Conservation (phyloP, 2,329 filamentous ascomycete genomes). For the Fusarium zealandicum region DNA sequence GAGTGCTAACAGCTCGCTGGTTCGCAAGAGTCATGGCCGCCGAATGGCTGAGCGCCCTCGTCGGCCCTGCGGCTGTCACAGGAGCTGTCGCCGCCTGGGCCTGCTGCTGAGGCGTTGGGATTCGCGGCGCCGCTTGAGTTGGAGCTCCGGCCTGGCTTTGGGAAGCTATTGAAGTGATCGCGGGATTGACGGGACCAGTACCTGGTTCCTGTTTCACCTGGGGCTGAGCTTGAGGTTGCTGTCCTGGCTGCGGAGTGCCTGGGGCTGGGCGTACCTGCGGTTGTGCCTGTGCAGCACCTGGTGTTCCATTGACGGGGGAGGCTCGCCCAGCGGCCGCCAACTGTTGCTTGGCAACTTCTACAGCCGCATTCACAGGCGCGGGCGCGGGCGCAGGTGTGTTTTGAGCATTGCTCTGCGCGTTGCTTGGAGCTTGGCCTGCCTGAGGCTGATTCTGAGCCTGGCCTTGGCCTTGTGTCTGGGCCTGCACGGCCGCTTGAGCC, state of each 20-base stretch:
- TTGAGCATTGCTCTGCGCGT: slow-evolving; percentile 42
- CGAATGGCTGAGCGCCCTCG: slow-evolving; percentile 57
- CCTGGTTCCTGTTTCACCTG: slow-evolving; percentile 47
- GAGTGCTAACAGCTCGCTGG: slow-evolving; percentile 49
- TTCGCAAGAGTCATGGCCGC: slow-evolving; percentile 59
- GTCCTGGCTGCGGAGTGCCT: slow-evolving; percentile 37
- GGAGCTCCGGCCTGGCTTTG: slow-evolving; percentile 54
- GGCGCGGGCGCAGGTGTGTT: slow-evolving; percentile 47
- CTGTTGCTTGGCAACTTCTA: slow-evolving; percentile 56
- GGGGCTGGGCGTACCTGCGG: slow-evolving; percentile 41
- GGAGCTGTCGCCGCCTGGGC: slow-evolving; percentile 48
- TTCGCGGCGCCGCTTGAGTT: slow-evolving; percentile 56
- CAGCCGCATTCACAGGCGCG: slow-evolving; percentile 53
- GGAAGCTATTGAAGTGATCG: slow-evolving; percentile 49
- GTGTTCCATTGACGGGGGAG: slow-evolving; percentile 42
- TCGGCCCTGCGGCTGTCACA: slow-evolving; percentile 47
- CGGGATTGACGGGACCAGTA: slow-evolving; percentile 58
- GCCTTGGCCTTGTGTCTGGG: slow-evolving; percentile 20
- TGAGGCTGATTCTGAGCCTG: slow-evolving; percentile 31
- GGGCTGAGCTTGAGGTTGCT: slow-evolving; percentile 35
- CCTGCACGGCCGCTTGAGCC: slow-evolving; percentile 21
- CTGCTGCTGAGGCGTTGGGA: slow-evolving; percentile 63
- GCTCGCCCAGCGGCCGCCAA: slow-evolving; percentile 41
- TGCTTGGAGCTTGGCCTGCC: slow-evolving; percentile 34
- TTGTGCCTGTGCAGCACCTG: slow-evolving; percentile 36